A percentile compares a stretch with the other conserved stretches of the same genome.
Evolutionary conservation across 331 rosid genomes (phyloP).

Genomic region (Erythrophleum ivorense): DNA sequence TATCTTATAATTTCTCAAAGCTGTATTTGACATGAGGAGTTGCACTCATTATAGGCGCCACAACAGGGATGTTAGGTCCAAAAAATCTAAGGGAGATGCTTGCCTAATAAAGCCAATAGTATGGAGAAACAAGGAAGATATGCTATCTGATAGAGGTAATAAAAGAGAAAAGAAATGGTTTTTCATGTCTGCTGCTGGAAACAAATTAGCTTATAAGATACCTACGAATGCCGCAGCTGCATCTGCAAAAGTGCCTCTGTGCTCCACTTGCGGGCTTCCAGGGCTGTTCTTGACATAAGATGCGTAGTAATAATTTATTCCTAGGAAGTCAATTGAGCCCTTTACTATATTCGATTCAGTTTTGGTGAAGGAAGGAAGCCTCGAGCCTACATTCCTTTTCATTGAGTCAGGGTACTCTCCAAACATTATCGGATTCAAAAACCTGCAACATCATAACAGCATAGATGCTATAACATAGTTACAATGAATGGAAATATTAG

Average conservation of each 20-base stretch:
- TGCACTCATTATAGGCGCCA: neutral
- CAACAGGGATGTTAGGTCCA: neutral
- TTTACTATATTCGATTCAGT: slow-evolving; percentile 35
- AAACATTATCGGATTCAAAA: slow-evolving; percentile 36
- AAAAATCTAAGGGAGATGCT: neutral
- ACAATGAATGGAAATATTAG: neutral
- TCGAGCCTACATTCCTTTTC: slow-evolving; percentile 41
- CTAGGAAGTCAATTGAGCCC: slow-evolving; percentile 43
- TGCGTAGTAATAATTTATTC: slow-evolving; percentile 33
- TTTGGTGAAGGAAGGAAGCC: slow-evolving; percentile 45
- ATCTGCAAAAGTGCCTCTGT: slow-evolving; percentile 22
- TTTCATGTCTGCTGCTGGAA: neutral
- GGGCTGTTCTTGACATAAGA: slow-evolving; percentile 21
- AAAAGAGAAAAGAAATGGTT: neutral
- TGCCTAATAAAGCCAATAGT: neutral
- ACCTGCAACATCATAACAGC: slow-evolving; percentile 33
- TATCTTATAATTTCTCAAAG: neutral
- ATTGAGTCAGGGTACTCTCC: slow-evolving; percentile 45
- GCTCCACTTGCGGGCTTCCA: neutral
- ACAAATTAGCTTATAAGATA: neutral
- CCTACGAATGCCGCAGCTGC: neutral
- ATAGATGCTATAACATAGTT: neutral
- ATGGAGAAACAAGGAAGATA: neutral
- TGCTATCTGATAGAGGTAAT: neutral
- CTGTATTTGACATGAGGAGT: neutral